These are phyloP conservation scores for Backusella tarrabulga DNA, from an alignment of 192 early-diverging fungal genomes.

Conservation along the genomic window DNA sequence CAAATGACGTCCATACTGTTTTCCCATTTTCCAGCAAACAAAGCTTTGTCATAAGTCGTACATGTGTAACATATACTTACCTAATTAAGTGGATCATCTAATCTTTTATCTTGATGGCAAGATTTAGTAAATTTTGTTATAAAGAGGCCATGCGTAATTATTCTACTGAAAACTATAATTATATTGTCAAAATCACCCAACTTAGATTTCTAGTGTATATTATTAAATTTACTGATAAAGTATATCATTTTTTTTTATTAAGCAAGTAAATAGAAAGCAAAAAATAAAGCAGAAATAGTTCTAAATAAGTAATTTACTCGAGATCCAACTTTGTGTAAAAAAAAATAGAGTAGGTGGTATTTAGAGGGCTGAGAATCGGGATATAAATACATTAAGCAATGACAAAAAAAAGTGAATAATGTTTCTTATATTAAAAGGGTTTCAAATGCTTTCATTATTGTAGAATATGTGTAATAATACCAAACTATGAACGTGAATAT, in stretches of 20 bases:
- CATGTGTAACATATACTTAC: background rate
- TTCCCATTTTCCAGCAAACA: background rate
- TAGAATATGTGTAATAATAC: background rate
- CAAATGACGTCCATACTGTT: background rate
- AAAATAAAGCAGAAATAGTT: background rate
- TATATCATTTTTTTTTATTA: background rate
- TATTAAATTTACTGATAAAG: background rate
- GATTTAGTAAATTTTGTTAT: background rate
- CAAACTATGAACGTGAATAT: background rate
- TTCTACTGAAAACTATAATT: background rate
- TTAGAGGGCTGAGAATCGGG: conserved; percentile 2
- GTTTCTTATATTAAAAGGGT: background rate
- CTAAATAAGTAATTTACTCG: background rate
- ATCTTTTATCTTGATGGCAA: conserved; percentile 2
- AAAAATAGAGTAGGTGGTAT: background rate
- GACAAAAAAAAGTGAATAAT: background rate
- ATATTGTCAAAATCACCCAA: background rate
- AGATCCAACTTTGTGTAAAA: background rate
- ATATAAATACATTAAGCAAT: background rate
- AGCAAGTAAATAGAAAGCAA: background rate
- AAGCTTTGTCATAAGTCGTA: background rate
- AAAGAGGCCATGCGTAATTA: background rate
- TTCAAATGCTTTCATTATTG: background rate
- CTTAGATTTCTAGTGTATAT: background rate
- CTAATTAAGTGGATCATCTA: background rate